phyloP scores from a whole-genome alignment of 2,329 filamentous ascomycete species.

The Keithomyces neogunnii region DNA sequence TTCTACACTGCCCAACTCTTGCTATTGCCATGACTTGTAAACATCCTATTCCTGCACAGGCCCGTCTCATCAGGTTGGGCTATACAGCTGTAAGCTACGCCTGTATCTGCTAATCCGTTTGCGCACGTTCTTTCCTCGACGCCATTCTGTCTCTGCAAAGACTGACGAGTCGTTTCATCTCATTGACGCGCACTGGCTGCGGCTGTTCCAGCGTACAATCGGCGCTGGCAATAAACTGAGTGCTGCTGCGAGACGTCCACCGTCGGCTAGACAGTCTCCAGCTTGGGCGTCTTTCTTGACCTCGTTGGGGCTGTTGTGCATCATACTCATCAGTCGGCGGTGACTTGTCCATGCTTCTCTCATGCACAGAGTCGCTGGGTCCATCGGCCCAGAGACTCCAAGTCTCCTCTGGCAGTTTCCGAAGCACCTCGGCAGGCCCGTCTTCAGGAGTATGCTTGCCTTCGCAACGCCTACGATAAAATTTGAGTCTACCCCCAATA shows the following conservation, averaged over 20 bases:
- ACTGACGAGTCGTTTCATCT: slow-evolving; percentile 21
- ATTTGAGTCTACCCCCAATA: neutral
- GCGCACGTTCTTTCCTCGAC: slow-evolving; percentile 12
- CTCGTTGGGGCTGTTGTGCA: neutral
- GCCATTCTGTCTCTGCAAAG: slow-evolving; percentile 18
- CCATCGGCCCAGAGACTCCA: neutral
- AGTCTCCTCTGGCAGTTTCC: neutral
- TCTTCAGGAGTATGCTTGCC: neutral
- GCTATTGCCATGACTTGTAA: neutral
- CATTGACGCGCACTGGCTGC: slow-evolving; percentile 19
- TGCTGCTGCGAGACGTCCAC: slow-evolving; percentile 13
- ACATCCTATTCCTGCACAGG: neutral
- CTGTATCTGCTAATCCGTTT: slow-evolving; percentile 10
- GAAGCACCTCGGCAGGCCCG: neutral
- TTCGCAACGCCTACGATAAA: neutral
- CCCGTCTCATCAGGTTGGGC: neutral
- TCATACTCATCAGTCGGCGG: neutral
- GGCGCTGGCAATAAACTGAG: slow-evolving; percentile 16
- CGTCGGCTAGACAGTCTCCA: slow-evolving; percentile 10
- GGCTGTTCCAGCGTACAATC: slow-evolving; percentile 23
- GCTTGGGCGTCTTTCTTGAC: neutral
- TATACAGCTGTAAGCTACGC: neutral
- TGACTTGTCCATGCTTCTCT: neutral
- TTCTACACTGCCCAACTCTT: neutral
- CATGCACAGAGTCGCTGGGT: neutral